Base-by-base conservation (phyloP, 495 filamentous ascomycete species). In the Tuber umbilicatum region DNA sequence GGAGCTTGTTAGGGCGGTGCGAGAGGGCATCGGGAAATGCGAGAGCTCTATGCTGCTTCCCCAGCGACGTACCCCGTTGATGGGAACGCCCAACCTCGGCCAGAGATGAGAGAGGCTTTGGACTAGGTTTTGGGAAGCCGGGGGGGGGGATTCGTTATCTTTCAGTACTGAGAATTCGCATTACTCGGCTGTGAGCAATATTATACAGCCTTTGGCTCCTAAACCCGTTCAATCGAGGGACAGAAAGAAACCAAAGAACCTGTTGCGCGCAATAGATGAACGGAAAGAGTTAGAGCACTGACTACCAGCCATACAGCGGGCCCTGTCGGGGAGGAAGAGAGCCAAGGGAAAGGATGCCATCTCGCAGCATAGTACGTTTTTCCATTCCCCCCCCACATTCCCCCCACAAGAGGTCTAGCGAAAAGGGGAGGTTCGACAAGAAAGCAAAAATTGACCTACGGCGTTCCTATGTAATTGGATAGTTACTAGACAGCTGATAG, bases 401-500 rank as follows among this genome's bases (percentile, higher is more conserved):
- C 55, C 10, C 10, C 4, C n/a, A 64, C 27, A 31, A 10, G 12
- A 16, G 27, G 12, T 5, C 55, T 7, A 2, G 55, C 16, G 10
- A 31, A 31, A 64, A 2, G n/a, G 9, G 0, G 55, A 31, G 50
- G n/a, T 3, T 60, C 31, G 23, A 68, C 19, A 60, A 73, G 31
- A 42, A 64, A 16, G 23, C 41, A 41, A 70, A 43, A 5, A 73
- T 43, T 73, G n/a, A 72, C 70, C 38, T 4, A n/a, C 12, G 27
- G n/a, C 37, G 39, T 50, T 23, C 73, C 37, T 76, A 79, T 73
- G 27, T 31, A 10, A 64, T 12, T 31, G 55, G 12, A 42, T 70
- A 69, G 70, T 47, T 60, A 69, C 71, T 55, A 67, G 74, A 19
- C 86, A 87, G 75, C 83, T 85, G 16, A 83, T 84, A 27, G 86